These are phyloP conservation scores for Cordyceps javanica DNA, from an alignment of 2,329 filamentous ascomycete species.

Conservation along the genomic window DNA sequence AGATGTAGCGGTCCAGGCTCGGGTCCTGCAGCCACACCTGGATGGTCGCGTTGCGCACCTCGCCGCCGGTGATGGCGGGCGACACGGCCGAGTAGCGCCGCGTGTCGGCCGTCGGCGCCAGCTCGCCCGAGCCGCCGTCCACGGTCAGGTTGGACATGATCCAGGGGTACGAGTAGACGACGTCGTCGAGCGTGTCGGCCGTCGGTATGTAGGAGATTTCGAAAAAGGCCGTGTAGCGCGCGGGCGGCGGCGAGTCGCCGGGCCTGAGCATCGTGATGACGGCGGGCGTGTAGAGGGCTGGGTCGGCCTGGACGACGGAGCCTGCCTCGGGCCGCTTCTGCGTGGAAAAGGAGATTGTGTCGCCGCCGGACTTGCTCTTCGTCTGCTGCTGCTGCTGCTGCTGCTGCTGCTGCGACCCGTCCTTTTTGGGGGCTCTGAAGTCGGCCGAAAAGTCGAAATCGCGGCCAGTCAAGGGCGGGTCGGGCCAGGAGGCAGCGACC, in stretches of 20 bases:
- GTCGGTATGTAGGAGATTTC: not conserved
- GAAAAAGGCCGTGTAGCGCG: conserved; percentile 5
- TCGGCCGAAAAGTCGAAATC: conserved; percentile 3
- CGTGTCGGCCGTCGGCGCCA: not conserved
- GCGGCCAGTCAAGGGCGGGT: not conserved
- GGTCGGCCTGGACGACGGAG: not conserved
- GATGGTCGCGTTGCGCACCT: conserved; percentile 7
- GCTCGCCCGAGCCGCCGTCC: not conserved
- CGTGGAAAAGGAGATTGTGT: not conserved
- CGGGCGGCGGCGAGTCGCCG: not conserved
- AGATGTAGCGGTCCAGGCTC: not conserved
- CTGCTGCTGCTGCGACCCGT: too few relatives aligned
- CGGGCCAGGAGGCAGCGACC: not conserved
- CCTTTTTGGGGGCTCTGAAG: not conserved
- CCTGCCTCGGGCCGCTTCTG: not conserved
- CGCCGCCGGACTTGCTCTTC: not conserved
- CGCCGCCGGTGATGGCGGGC: not conserved
- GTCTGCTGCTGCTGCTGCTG: too few relatives aligned
- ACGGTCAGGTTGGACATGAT: not conserved
- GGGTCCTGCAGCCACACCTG: conserved; percentile 2
- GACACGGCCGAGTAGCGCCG: not conserved
- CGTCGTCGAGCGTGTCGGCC: not conserved
- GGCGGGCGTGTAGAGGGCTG: not conserved
- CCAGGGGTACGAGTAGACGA: not conserved
- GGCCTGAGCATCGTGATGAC: not conserved